These are phyloP conservation scores for Aspergillus niger DNA, from an alignment of 2,329 filamentous ascomycete species.

Conservation along the genomic window DNA sequence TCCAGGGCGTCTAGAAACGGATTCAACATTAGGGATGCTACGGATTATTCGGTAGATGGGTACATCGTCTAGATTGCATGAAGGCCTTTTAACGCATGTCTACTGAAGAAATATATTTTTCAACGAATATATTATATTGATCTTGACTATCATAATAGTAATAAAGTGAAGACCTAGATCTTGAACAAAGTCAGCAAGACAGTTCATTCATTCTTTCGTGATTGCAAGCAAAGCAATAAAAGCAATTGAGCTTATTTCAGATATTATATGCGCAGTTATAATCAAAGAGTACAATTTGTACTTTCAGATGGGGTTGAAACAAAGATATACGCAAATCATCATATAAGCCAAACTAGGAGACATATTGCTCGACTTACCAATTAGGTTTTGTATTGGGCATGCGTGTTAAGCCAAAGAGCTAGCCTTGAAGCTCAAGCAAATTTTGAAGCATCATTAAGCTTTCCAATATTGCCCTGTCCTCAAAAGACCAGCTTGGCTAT, in stretches of 20 bases:
- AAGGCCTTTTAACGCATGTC: too few species aligned
- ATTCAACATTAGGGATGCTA: too few species aligned
- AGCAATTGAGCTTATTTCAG: constrained; percentile 21
- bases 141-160: neutral
- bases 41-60: too few species aligned
- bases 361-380: constrained; percentile 13
- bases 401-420: neutral
- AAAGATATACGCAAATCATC: constrained; percentile 41
- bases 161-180: neutral
- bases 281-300: constrained; percentile 31
- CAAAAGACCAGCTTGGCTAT: neutral
- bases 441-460: neutral
- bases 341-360: constrained; percentile 15
- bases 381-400: neutral
- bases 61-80: too few species aligned
- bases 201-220: neutral
- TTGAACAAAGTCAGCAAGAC: constrained; percentile 3
- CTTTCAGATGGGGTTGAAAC: constrained; percentile 45
- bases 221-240: neutral
- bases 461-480: neutral
- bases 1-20: too few species aligned
- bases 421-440: neutral
- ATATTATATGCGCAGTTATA: constrained; percentile 31
- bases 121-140: neutral
- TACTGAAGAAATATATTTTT: neutral